Conservation (phyloP, 441 rosid species). For the Eutrema salsugineum region DNA sequence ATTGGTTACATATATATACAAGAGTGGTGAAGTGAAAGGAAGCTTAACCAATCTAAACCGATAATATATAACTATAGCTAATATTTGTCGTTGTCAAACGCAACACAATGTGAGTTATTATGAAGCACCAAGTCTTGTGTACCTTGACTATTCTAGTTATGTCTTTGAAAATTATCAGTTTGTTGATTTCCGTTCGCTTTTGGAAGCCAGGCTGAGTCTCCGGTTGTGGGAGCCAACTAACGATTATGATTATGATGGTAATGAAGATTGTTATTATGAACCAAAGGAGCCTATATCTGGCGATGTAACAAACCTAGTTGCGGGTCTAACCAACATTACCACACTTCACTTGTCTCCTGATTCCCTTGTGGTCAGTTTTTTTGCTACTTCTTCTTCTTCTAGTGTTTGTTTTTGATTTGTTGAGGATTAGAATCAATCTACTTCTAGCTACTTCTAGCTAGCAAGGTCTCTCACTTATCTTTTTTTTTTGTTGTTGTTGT, state of each 20-base stretch:
- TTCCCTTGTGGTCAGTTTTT: neutral
- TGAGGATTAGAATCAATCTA: neutral
- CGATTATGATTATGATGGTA: neutral
- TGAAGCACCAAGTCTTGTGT: constrained; percentile 2
- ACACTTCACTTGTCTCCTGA: constrained; percentile 14
- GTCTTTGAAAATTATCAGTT: neutral
- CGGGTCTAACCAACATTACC: neutral
- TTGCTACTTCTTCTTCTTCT: neutral
- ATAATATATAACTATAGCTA: no score
- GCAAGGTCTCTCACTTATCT: neutral
- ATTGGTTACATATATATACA: no score
- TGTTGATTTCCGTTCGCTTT: neutral
- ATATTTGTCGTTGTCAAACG: no score
- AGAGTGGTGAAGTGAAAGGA: no score
- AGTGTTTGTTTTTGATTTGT: neutral
- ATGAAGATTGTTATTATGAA: neutral
- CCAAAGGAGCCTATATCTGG: neutral
- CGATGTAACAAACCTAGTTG: neutral
- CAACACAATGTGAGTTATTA: rapidly evolving
- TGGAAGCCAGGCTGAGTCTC: neutral
- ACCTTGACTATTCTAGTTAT: neutral
- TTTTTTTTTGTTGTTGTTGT: neutral
- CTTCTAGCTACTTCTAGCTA: neutral
- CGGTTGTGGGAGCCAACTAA: neutral
- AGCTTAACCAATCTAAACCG: no score